Conservation (phyloP, 1,284 basidiomycete genomes). For the Takashimella tepidaria region DNA sequence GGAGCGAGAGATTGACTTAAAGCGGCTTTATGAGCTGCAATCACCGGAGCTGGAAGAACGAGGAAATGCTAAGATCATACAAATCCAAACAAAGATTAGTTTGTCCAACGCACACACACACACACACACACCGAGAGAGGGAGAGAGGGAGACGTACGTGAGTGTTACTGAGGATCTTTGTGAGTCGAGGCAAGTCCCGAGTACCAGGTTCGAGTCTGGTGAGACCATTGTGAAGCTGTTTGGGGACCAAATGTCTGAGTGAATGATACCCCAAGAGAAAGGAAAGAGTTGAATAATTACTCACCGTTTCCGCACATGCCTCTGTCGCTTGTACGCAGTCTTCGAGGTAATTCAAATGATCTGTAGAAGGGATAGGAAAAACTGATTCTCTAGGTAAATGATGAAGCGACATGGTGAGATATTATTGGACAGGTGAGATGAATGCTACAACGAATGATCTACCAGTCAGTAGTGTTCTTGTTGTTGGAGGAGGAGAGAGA, state of each 20-base stretch:
- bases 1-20: slow-evolving; percentile 38
- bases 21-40: slow-evolving; percentile 33
- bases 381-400: slow-evolving; percentile 15
- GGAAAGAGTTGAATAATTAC: not conserved
- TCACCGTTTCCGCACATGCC: slow-evolving; percentile 23
- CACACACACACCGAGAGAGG: no score
- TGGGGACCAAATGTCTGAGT: no score
- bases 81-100: no score
- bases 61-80: slow-evolving; percentile 42
- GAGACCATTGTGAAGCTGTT: slow-evolving; percentile 17
- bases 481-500: no score
- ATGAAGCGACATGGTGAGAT: no score
- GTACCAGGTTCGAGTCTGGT: slow-evolving; percentile 32
- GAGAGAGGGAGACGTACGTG: slow-evolving; percentile 28
- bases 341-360: slow-evolving; percentile 38
- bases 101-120: no score
- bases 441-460: no score
- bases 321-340: slow-evolving; percentile 44
- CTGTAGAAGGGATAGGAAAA: slow-evolving; percentile 22
- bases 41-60: slow-evolving; percentile 37
- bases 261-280: not conserved
- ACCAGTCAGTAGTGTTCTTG: no score
- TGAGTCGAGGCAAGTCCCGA: slow-evolving; percentile 38
- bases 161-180: slow-evolving; percentile 36
- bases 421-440: no score